Base-by-base conservation (phyloP, 148 eudicot species). In the Linanthus parryae region DNA sequence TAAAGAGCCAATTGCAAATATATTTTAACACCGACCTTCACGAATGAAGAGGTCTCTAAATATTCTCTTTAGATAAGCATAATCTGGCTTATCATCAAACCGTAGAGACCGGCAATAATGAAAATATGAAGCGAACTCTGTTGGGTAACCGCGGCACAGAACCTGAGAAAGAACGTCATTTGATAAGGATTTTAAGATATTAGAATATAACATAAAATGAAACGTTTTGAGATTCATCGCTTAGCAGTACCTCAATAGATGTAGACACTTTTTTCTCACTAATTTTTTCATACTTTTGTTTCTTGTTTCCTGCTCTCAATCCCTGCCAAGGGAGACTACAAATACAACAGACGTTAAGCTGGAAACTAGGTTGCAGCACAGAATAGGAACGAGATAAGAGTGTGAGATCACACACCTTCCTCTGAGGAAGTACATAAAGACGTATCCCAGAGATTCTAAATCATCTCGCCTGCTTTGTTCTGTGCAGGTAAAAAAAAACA, bases 301-400 rank as follows among this genome's bases (percentile, higher is more conserved):
- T 85, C 81, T 91, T 91, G 24, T 60, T 91, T 56, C 95, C 95
- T 37, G 97, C 97, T 71, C 81, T 86, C 58, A 91, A 73, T 34
- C 97, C 95, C 72, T 90, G 97, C 97, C 97, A 90, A 63, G 97
- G 97, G 55, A 90, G 97, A 68, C 98, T 91, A 62, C 28, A 45
- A 41, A 53, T 9, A 51, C 40, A 65, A 70, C 29, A 43, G 34
- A 52, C n/a, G 57, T 56, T 54, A 61, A 20, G 8, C 20, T 19
- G 46, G 44, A n/a, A 44, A 61, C 18, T 34, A 47, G 25, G 1
- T 22, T 39, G 36, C 19, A 12, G 37, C 16, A 25, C 24, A 15
- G 27, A 21, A 17, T 74, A 84, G 79, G 29, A 39, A 56, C 30
- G 30, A 39, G 15, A 4, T 8, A 35, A 15, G 45, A n/a, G 22